phyloP scores from a whole-genome alignment of 805 yeast genomes.

The Priceomyces medius region DNA sequence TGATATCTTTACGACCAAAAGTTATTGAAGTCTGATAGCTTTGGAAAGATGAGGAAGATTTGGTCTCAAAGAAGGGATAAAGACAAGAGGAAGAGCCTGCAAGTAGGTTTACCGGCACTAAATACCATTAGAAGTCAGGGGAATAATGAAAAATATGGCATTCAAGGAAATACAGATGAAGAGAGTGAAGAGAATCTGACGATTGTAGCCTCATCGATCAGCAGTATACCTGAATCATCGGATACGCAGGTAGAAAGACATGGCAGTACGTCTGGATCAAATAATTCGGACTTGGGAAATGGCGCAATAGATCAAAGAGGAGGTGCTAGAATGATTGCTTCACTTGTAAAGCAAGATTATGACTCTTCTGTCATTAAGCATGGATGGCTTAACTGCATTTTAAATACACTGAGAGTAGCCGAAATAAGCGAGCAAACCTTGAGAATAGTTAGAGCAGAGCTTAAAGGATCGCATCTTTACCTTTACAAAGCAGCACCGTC shows the following conservation, averaged over 20 bases:
- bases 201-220: constrained; percentile 9
- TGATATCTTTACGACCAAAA: neutral
- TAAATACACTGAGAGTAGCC: constrained; percentile 30
- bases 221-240: constrained; percentile 8
- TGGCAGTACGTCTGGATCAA: constrained; percentile 1
- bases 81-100: constrained; percentile 21
- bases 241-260: neutral
- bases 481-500: constrained; percentile 59
- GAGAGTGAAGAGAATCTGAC: constrained; percentile 11
- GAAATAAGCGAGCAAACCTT: constrained; percentile 36
- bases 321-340: constrained; percentile 6
- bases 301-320: constrained; percentile 1
- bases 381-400: constrained; percentile 39
- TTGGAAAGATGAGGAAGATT: constrained; percentile 36
- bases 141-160: neutral
- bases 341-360: constrained; percentile 27
- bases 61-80: constrained; percentile 26
- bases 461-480: constrained; percentile 65
- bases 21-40: neutral
- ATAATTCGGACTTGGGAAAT: neutral
- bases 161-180: neutral
- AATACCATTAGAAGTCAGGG: neutral
- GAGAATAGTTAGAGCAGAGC: constrained; percentile 59
- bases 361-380: constrained; percentile 30
- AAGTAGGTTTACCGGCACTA: constrained; percentile 5